Evolutionary conservation across 306 rosid genomes (phyloP).

Genomic region (Gastrolobium villosum): DNA sequence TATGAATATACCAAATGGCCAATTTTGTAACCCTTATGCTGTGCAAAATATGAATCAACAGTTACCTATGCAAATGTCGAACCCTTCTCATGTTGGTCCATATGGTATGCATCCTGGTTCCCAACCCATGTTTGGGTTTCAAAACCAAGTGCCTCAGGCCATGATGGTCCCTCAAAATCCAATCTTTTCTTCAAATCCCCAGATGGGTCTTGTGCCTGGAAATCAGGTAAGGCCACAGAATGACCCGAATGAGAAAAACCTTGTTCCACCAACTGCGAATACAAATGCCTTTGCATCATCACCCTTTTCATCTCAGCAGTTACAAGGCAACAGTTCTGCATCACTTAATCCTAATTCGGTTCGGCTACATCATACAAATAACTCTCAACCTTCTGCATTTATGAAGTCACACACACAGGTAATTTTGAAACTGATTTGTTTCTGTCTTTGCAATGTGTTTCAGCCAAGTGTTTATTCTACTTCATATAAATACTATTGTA

Average conservation of each 20-base stretch:
- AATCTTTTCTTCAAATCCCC: constrained; percentile 50
- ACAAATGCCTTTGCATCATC: constrained; percentile 55
- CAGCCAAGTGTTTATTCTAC: constrained; percentile 7
- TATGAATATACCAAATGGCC: constrained; percentile 73
- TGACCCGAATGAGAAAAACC: constrained; percentile 59
- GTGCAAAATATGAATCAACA: constrained; percentile 77
- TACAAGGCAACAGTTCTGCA: constrained; percentile 57
- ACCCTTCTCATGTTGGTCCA: constrained; percentile 64
- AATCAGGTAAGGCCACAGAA: constrained; percentile 62
- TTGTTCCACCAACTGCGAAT: constrained; percentile 48
- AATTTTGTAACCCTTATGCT: constrained; percentile 61
- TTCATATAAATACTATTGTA: constrained; percentile 10
- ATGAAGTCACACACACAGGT: constrained; percentile 70
- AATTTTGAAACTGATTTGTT: constrained; percentile 33
- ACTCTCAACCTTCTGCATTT: constrained; percentile 57
- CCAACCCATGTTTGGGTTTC: constrained; percentile 56
- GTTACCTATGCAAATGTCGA: constrained; percentile 64
- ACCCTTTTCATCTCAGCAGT: constrained; percentile 56
- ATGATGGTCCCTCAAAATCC: constrained; percentile 63
- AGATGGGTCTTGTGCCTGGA: constrained; percentile 55
- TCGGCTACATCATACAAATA: constrained; percentile 51
- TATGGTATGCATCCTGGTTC: constrained; percentile 52
- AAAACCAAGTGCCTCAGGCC: constrained; percentile 61
- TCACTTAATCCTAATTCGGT: constrained; percentile 39
- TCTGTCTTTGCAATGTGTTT: constrained; percentile 25